Conservation (phyloP, 768 basidiomycete species). For the Boletus sp. region DNA sequence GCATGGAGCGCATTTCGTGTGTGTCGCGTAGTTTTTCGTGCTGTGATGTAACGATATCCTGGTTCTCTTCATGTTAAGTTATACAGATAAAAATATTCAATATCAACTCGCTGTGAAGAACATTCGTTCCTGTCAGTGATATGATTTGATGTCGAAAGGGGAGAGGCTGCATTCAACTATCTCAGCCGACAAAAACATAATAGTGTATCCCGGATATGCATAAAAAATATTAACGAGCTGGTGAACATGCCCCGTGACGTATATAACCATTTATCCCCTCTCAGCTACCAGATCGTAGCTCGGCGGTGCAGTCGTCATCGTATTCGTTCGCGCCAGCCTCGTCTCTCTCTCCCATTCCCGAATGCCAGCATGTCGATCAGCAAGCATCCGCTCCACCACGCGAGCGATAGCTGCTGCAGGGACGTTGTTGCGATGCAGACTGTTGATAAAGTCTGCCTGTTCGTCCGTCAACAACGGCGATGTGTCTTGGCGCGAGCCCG, state of each 20-base stretch:
- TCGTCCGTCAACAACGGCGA: slow-evolving; percentile 21
- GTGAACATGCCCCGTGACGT: background rate
- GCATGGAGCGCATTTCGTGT: background rate
- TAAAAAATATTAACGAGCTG: background rate
- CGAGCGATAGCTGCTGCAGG: slow-evolving; percentile 24
- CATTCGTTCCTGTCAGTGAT: too few species aligned
- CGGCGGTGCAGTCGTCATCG: slow-evolving; percentile 16
- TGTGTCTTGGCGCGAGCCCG: background rate
- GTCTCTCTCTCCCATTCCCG: slow-evolving; percentile 23
- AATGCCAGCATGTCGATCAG: slow-evolving; percentile 17
- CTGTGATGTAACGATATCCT: background rate
- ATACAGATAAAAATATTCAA: too few species aligned
- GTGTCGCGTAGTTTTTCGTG: too few species aligned
- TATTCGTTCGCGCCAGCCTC: slow-evolving; percentile 14
- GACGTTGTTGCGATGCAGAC: slow-evolving; percentile 21
- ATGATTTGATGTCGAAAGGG: background rate
- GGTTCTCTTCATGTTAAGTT: too few species aligned
- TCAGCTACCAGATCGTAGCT: slow-evolving; percentile 8
- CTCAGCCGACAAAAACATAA: background rate
- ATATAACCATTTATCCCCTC: background rate
- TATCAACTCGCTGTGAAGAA: too few species aligned
- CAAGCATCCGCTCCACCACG: slow-evolving; percentile 25
- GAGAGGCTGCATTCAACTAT: background rate
- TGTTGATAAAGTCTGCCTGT: slow-evolving; percentile 26
- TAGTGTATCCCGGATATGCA: background rate